These are phyloP conservation scores for Capsicum pubescens DNA, from an alignment of 257 asterid species.

Conservation along the genomic window DNA sequence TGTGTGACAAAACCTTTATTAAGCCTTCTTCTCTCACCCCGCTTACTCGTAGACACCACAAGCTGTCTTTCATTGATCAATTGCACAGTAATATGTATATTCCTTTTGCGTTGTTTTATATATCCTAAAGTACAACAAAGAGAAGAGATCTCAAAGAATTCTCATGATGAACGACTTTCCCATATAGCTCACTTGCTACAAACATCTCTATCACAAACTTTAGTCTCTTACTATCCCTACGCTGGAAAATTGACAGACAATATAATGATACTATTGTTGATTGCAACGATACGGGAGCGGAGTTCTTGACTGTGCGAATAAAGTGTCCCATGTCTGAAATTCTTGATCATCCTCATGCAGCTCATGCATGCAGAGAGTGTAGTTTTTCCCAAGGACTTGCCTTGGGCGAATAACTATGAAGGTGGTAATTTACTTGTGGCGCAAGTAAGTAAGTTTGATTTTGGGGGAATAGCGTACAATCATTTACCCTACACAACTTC, in stretches of 20 bases:
- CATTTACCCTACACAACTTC: no score
- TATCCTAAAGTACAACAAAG: background rate
- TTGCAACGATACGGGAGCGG: conserved; percentile 25
- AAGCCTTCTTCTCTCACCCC: background rate
- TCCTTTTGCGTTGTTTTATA: conserved; percentile 18
- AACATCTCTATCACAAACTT: conserved; percentile 30
- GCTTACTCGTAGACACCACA: background rate
- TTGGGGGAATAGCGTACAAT: conserved; percentile 27
- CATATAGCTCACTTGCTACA: conserved; percentile 24
- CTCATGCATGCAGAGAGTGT: background rate
- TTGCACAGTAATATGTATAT: conserved; percentile 2
- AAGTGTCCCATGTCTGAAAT: conserved; percentile 9
- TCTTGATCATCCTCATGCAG: background rate
- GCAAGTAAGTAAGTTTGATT: background rate
- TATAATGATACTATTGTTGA: background rate
- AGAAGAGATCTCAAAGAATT: background rate
- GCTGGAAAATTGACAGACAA: conserved; percentile 25
- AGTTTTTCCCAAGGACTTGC: conserved; percentile 13
- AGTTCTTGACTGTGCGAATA: background rate
- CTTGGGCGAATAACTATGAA: conserved; percentile 2
- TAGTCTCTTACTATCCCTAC: conserved; percentile 30
- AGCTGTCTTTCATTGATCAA: conserved; percentile 22
- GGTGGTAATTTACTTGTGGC: background rate
- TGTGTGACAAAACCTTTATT: no score
- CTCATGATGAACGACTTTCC: background rate